phyloP scores from a whole-genome alignment of 2,329 filamentous ascomycete species.

The Fusarium aywerte region DNA sequence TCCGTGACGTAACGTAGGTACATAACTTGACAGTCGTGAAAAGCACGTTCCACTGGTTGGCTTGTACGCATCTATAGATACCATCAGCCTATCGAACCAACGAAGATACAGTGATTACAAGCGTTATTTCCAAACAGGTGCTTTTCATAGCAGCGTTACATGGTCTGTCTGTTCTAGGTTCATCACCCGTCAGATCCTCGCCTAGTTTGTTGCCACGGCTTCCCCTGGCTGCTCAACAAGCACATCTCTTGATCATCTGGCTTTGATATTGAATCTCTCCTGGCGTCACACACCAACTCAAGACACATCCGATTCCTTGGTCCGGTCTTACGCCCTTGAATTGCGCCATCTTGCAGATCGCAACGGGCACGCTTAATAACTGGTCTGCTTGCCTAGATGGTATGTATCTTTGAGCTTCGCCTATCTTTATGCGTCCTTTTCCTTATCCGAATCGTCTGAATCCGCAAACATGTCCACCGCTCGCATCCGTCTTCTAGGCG shows the following conservation, averaged over 20 bases:
- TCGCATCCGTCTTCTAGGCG: conserved; percentile 71
- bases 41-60: conserved; percentile 22
- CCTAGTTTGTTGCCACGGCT: conserved; percentile 18
- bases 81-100: conserved; percentile 21
- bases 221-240: conserved; percentile 1
- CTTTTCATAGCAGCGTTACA: conserved; percentile 20
- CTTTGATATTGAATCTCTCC: neutral
- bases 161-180: conserved; percentile 16
- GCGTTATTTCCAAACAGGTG: conserved; percentile 9
- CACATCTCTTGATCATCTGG: conserved; percentile 4
- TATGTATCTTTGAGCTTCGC: conserved; percentile 7
- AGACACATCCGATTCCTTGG: neutral
- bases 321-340: conserved; percentile 11
- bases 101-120: conserved; percentile 6
- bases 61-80: neutral
- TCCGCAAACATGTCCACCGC: conserved; percentile 91
- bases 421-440: conserved; percentile 32
- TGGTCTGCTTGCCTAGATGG: conserved; percentile 1
- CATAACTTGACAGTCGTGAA: neutral
- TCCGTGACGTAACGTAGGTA: conserved; percentile 13
- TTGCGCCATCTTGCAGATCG: conserved; percentile 24
- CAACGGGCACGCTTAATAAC: conserved; percentile 10
- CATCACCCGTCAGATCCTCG: conserved; percentile 33
- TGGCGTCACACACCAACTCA: conserved; percentile 8
- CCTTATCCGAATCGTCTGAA: conserved; percentile 64